These are phyloP conservation scores for Fraxinus cuspidata DNA, from an alignment of 257 asterid genomes.

Conservation along the genomic window DNA sequence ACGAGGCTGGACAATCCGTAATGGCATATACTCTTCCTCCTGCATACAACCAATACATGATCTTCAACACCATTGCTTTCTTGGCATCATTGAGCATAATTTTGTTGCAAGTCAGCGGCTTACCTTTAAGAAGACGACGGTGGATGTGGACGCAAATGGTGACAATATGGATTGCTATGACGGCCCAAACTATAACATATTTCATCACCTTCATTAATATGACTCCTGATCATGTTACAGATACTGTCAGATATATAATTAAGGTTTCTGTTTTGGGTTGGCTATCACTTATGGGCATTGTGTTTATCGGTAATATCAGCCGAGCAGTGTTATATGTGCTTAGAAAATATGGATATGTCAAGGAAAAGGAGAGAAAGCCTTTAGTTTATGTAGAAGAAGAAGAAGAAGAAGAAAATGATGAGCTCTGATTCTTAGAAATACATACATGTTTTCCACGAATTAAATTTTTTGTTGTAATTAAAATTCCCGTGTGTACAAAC, in stretches of 20 bases:
- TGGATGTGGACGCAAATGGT: constrained; percentile 45
- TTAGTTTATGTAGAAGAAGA: constrained; percentile 23
- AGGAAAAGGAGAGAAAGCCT: constrained; percentile 23
- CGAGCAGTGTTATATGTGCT: constrained; percentile 24
- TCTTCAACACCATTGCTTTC: constrained; percentile 38
- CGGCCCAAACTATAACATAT: constrained; percentile 32
- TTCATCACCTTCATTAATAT: constrained; percentile 26
- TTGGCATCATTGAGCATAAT: constrained; percentile 38
- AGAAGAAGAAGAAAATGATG: constrained; percentile 26
- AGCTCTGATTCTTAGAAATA: constrained; percentile 6
- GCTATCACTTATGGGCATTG: constrained; percentile 21
- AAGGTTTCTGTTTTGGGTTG: constrained; percentile 20
- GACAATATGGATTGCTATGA: constrained; percentile 41
- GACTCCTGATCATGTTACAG: constrained; percentile 26
- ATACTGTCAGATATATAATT: constrained; percentile 22
- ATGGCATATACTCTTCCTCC: constrained; percentile 31
- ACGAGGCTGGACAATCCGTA: constrained; percentile 34
- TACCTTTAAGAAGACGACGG: constrained; percentile 34
- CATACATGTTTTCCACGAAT: neutral
- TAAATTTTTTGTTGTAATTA: too few species aligned
- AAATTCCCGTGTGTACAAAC: too few species aligned
- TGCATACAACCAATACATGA: constrained; percentile 27
- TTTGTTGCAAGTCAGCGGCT: constrained; percentile 41
- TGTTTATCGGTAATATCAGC: constrained; percentile 23
- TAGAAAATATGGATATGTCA: constrained; percentile 17